A percentile compares a stretch with the other conserved stretches of the same genome.
These are phyloP conservation scores for Lodderomyces oxycetoniae DNA, from an alignment of 1,139 yeast genomes.

Conservation along the genomic window DNA sequence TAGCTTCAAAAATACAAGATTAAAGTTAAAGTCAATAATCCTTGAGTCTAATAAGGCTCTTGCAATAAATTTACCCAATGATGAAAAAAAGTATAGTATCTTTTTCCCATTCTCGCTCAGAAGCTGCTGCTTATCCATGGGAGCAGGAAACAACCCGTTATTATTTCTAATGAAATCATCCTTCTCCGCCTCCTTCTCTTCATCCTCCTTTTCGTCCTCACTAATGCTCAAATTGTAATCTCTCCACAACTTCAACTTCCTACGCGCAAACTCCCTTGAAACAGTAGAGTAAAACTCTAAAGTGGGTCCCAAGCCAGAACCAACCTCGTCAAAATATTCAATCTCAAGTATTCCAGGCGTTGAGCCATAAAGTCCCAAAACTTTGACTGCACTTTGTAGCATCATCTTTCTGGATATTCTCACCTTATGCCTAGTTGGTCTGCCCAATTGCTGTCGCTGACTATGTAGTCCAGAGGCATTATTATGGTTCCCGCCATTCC, in stretches of 20 bases:
- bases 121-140: slow-evolving; percentile 37
- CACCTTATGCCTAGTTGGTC: slow-evolving; percentile 77
- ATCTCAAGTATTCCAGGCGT: slow-evolving; percentile 81
- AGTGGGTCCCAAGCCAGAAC: slow-evolving; percentile 95
- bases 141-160: slow-evolving; percentile 71
- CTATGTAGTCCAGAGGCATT: slow-evolving; percentile 8
- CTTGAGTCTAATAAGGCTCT: slow-evolving; percentile 83
- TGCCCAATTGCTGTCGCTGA: slow-evolving; percentile 53
- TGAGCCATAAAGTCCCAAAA: slow-evolving; percentile 71
- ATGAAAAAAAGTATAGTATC: slow-evolving; percentile 51
- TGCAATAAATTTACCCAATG: slow-evolving; percentile 80
- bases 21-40: slow-evolving; percentile 77
- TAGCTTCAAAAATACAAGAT: slow-evolving; percentile 61
- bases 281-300: slow-evolving; percentile 84
- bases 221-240: slow-evolving; percentile 20
- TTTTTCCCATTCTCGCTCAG: slow-evolving; percentile 38
- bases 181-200: slow-evolving; percentile 19
- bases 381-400: slow-evolving; percentile 75
- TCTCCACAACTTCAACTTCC: slow-evolving; percentile 68
- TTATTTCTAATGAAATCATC: slow-evolving; percentile 36
- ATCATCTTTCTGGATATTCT: slow-evolving; percentile 69
- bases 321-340: slow-evolving; percentile 89
- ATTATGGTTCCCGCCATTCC: slow-evolving; percentile 8
- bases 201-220: slow-evolving; percentile 15
- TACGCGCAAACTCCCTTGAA: slow-evolving; percentile 63